These are phyloP conservation scores for Protomyces lactucae-debilis DNA, from an alignment of 1,139 yeast genomes.

Conservation along the genomic window DNA sequence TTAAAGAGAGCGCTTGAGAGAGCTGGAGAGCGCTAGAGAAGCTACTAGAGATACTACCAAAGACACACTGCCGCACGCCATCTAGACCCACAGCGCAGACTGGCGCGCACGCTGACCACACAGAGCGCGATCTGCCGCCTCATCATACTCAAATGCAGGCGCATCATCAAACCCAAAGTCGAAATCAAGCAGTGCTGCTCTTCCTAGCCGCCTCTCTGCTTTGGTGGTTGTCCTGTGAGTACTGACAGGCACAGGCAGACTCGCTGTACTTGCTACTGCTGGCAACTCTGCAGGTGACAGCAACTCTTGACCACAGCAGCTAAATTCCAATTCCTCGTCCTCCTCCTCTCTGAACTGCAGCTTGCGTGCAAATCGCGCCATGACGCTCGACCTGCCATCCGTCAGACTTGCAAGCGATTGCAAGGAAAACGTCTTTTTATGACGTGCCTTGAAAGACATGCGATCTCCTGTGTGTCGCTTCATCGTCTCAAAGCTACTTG, in stretches of 20 bases:
- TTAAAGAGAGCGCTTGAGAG: too few relatives aligned
- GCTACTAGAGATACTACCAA: too few relatives aligned
- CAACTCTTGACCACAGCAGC: background rate
- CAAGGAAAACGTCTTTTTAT: background rate
- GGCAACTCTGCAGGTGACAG: background rate
- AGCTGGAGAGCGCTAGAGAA: too few relatives aligned
- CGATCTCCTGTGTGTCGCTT: background rate
- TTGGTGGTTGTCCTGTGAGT: background rate
- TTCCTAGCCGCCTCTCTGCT: background rate
- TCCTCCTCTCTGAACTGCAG: background rate
- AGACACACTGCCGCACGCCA: too few relatives aligned
- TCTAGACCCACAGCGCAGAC: too few relatives aligned
- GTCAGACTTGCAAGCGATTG: background rate
- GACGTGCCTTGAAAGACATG: background rate
- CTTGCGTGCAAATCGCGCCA: background rate
- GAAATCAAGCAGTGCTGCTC: constrained; percentile 49
- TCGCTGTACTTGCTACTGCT: background rate
- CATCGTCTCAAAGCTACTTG: background rate
- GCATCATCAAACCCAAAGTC: constrained; percentile 67
- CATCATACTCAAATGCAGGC: constrained; percentile 43
- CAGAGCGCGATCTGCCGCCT: constrained; percentile 48
- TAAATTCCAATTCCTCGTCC: background rate
- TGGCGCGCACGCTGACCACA: too few relatives aligned
- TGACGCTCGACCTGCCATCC: background rate
- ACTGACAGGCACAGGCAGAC: background rate